Base-by-base conservation (phyloP, 768 basidiomycete genomes). In the Podaxis sp. region DNA sequence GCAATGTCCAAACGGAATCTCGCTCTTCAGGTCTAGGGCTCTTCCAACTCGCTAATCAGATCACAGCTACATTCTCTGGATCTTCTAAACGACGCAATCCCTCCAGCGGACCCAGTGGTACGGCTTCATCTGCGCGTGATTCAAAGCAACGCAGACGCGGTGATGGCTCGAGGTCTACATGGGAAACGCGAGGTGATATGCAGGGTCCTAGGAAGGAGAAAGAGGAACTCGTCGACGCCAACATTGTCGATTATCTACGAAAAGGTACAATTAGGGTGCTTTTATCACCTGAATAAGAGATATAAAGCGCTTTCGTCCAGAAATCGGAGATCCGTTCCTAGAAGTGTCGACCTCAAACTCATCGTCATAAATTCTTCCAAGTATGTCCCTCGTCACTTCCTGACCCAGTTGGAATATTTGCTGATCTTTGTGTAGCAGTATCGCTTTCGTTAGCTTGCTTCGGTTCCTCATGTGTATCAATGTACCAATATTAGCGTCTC, bases 251-350 rank as follows among this genome's bases (percentile, higher is more conserved):
- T 13, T 76, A 73, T 62, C 69, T 86, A 52, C 79, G 84, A 66
- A 84, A 82, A 76, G 83, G 84, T 82, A 38, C 7, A 25, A 5
- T 14, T 3, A 59, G 27, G 73, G 65, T 37, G 25, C 25, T 13
- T 16, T 35, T 5, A 16, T 37, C 37, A 42, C 11, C 51, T 35
- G 18, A 9, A 23, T 44, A 57, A 16, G 56, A 37, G 38, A 53
- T 46, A 36, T 55, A 47, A 14, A 7, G 44, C 37, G 55, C 62
- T 54, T 52, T 27, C 61, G 50, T 7, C 32, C 65, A 83, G 82
- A 84, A 66, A 78, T 84, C 40, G 82, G 82, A 21, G 83, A 85
- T 72, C 83, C 83, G 32, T 83, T 85, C 69, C 68, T 75, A 46
- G 80, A 83, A 21, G 55, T 44, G 27, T 66, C 56, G 64, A 64